Evolutionary conservation across 768 basidiomycete genomes (phyloP), one percentile per base, ranked within the genome.

Genomic region (Trametes punicea): DNA sequence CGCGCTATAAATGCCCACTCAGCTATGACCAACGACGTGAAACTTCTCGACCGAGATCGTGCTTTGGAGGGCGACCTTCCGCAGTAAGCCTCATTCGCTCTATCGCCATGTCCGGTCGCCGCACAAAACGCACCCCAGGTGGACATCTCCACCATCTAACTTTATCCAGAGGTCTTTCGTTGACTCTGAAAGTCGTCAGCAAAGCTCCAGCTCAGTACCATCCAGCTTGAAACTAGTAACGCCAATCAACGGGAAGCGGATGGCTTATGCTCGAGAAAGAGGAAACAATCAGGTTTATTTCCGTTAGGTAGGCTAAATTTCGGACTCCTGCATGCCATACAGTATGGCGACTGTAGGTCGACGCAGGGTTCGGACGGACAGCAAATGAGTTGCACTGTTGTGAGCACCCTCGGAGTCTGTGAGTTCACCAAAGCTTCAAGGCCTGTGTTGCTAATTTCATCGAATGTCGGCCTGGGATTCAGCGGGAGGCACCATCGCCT

Each of bases 401-500:
- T 11, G 25, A 20, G 18, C 15, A 0, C 1, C 34, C 23, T 33
- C n/a, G n/a, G n/a, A n/a, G n/a, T n/a, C 13, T n/a, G 13, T 29
- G 51, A 30, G 10, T 33, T n/a, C n/a, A n/a, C 45, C 53, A n/a
- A 48, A 48, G 25, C 8, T 26, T 25, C 23, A 21, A 4, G 11
- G 13, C 18, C 21, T 65, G 66, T 20, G 55, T 68, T 6, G 61
- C 57, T 13, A 63, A 59, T 3, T 46, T 54, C 18, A 23, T 67
- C 39, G 62, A 49, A 2, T 68, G 65, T 47, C 59, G 54, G 16
- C 65, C 67, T 10, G 54, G 56, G 15, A 59, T 61, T 6, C 51
- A 60, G 6, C 65, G 65, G 7, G 40, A 27, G 10, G 40, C 62
- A 10, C 64, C 67, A 2, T 67, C 67, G 8, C 33, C 62, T n/a